These are phyloP conservation scores for Tetracladium marchalianum DNA, from an alignment of 495 filamentous ascomycete genomes.

Conservation along the genomic window DNA sequence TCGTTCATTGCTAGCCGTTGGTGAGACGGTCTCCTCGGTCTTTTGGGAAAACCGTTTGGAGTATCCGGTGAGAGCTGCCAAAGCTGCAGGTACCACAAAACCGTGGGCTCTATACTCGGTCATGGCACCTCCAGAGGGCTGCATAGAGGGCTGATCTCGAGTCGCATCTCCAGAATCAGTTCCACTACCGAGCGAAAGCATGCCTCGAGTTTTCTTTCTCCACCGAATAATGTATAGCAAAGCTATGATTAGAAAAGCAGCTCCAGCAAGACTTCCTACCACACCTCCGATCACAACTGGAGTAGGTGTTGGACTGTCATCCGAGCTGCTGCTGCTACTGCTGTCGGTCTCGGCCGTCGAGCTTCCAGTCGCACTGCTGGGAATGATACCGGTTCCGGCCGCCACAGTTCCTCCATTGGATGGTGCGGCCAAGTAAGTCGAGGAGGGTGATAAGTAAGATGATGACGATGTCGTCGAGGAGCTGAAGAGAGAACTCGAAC, in stretches of 20 bases:
- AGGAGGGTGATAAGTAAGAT: background rate
- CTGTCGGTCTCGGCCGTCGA: background rate
- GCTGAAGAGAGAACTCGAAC: conserved; percentile 7
- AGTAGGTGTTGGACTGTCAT: conserved; percentile 8
- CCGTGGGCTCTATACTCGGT: conserved; percentile 28
- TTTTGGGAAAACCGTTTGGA: conserved; percentile 36
- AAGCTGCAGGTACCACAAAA: conserved; percentile 45
- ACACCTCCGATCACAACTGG: conserved; percentile 52
- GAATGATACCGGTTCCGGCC: conserved; percentile 9
- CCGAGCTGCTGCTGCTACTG: conserved; percentile 19
- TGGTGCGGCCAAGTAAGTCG: conserved; percentile 8
- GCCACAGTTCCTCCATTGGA: conserved; percentile 10
- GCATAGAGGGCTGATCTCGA: conserved; percentile 18
- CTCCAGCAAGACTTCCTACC: conserved; percentile 53
- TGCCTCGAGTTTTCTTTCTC: conserved; percentile 33
- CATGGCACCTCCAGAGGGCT: conserved; percentile 33
- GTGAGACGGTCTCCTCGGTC: conserved; percentile 24
- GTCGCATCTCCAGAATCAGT: conserved; percentile 22
- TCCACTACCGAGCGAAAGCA: conserved; percentile 20
- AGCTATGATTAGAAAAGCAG: conserved; percentile 46
- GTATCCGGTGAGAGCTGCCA: conserved; percentile 35
- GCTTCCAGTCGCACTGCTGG: conserved; percentile 11
- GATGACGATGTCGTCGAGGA: conserved; percentile 1
- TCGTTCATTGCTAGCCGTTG: conserved; percentile 36
- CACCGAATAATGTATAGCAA: conserved; percentile 47